Evolutionary conservation across 441 rosid species (phyloP), one percentile per base, ranked within the genome.

Genomic region (Daphne laureola): DNA sequence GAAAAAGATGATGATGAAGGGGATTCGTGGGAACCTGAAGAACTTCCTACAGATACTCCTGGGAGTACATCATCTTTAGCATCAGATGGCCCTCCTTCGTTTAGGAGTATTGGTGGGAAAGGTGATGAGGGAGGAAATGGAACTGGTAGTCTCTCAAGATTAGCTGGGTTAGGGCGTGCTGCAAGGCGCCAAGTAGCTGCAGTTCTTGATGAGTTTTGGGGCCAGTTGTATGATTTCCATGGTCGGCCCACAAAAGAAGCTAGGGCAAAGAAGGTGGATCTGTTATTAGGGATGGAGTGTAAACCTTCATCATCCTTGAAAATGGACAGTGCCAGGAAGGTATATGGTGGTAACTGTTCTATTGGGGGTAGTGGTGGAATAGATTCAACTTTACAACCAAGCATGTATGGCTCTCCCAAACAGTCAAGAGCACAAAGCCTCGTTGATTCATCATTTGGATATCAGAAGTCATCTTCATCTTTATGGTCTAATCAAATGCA

Each of bases 161-260:
- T 94, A 72, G 90, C 79, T 56, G 99, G 96, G 54, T 62, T 94
- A 57, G 99, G 99, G n/a, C 96, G 99, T 57, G 95, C 98, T 50
- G 96, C 98, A 7, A 78, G 96, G 65, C 86, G 94, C 25, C 92
- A 94, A 55, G 63, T 94, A 66, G 84, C 95, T 49, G 68, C 66
- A 5, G 74, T 61, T 54, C 93, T 94, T 26, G 92, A 82, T 54
- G 99, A 90, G 64, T 94, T 94, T 71, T 94, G 99, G 99, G 98
- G 88, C 31, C 96, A 87, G 61, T 57, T 94, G 53, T 94, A 68
- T 62, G 90, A 94, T 78, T 73, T 69, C 26, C 89, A 94, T 46
- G 99, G 99, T 51, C 85, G 74, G 53, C 53, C 71, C 49, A 86
- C 82, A 46, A 72, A 67, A 49, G 91, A 83, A 59, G 99, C 95